Evolutionary conservation across 768 basidiomycete species (phyloP).

Genomic region (Coprinopsis sp.): DNA sequence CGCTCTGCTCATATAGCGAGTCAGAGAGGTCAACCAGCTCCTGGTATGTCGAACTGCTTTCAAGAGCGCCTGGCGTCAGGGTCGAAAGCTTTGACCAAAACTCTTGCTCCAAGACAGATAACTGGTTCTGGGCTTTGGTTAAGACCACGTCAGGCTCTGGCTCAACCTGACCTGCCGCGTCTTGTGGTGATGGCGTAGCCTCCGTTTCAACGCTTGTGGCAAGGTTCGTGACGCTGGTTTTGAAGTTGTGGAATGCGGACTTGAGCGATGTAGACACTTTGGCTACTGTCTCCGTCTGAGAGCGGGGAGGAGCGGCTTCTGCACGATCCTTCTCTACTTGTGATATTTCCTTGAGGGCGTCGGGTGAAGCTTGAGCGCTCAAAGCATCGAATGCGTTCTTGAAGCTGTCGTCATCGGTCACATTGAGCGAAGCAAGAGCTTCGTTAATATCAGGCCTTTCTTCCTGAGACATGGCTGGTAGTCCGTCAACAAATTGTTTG

Average conservation of each 20-base stretch:
- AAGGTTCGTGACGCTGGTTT: neutral
- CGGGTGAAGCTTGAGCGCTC: constrained; percentile 6
- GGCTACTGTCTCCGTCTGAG: neutral
- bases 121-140: constrained; percentile 35
- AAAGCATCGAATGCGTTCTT: constrained; percentile 9
- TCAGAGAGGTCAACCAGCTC: constrained; percentile 14
- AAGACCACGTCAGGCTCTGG: neutral
- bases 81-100: constrained; percentile 49
- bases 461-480: neutral
- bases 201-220: too few relatives aligned
- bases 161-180: neutral
- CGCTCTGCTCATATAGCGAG: constrained; percentile 47
- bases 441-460: constrained; percentile 2
- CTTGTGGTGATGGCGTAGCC: neutral
- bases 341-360: neutral
- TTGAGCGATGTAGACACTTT: neutral
- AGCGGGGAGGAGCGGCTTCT: neutral
- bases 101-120: constrained; percentile 55
- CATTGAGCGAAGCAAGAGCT: constrained; percentile 4
- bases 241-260: neutral
- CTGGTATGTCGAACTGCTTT: neutral
- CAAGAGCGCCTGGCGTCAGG: neutral
- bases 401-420: neutral
- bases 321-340: neutral
- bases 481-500: constrained; percentile 2